A percentile compares a stretch with the other conserved stretches of the same genome.
These are phyloP conservation scores for Talaromyces stipitatus DNA, from an alignment of 495 filamentous ascomycete species.

Conservation along the genomic window DNA sequence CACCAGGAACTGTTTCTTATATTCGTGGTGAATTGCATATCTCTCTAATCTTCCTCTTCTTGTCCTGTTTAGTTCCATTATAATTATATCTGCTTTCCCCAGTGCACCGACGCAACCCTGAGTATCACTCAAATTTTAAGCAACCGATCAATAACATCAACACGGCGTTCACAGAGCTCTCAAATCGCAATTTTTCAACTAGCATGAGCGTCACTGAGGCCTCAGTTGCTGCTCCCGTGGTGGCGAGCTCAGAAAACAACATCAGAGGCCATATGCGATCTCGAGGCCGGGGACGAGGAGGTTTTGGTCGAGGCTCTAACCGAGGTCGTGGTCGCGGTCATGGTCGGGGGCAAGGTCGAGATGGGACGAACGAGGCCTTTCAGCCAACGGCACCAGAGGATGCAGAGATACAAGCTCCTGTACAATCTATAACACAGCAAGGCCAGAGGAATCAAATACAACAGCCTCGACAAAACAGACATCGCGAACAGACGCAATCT, in stretches of 20 bases:
- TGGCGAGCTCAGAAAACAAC: not conserved
- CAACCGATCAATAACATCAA: conserved; percentile 19
- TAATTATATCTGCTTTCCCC: not conserved
- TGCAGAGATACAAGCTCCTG: not conserved
- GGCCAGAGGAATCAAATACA: not conserved
- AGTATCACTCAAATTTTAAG: not conserved
- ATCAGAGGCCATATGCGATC: not conserved
- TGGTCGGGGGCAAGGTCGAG: conserved; percentile 11
- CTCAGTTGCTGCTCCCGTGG: not conserved
- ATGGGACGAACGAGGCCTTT: not conserved
- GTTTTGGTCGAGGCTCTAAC: conserved; percentile 11
- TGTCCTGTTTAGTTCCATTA: not conserved
- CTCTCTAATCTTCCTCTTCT: not conserved
- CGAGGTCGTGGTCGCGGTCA: conserved; percentile 15
- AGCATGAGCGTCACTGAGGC: not conserved
- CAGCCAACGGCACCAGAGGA: not conserved
- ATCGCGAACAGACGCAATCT: not conserved
- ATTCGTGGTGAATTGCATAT: no score
- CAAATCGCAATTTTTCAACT: not conserved
- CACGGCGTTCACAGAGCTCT: not conserved
- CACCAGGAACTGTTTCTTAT: not conserved
- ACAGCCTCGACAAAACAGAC: not conserved
- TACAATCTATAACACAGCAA: not conserved
- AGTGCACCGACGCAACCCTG: not conserved
- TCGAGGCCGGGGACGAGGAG: conserved; percentile 29